Evolutionary conservation across 192 early-diverging fungal genomes (phyloP).

Genomic region (Podila epigama): DNA sequence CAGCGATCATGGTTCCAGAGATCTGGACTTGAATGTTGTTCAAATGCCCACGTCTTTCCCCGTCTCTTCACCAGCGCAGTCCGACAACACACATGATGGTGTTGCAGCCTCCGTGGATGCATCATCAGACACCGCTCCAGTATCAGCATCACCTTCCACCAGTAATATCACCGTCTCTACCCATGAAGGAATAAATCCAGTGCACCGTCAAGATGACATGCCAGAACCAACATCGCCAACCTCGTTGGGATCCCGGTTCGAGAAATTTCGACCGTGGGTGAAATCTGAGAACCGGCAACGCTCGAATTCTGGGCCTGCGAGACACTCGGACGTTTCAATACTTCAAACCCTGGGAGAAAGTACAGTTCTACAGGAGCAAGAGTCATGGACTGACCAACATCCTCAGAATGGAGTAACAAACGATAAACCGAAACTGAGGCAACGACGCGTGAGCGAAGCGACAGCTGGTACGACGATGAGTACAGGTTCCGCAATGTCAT

Average conservation of each 20-base stretch:
- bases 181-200: too few species aligned
- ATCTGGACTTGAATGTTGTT: slow-evolving; percentile 27
- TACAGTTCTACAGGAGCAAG: too few species aligned
- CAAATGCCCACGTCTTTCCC: slow-evolving; percentile 11
- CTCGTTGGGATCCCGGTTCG: not conserved
- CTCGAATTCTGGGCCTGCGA: slow-evolving; percentile 28
- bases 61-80: not conserved
- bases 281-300: slow-evolving; percentile 19
- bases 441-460: slow-evolving; percentile 27
- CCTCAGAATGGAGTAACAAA: not conserved
- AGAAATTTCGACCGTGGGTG: slow-evolving; percentile 14
- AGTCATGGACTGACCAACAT: not conserved
- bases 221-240: not conserved
- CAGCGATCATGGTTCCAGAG: slow-evolving; percentile 20
- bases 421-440: slow-evolving; percentile 5
- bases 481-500: not conserved
- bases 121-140: not conserved
- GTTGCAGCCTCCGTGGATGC: not conserved
- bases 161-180: not conserved
- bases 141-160: not conserved
- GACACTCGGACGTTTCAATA: slow-evolving; percentile 8
- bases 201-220: not conserved
- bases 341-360: slow-evolving; percentile 10
- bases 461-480: slow-evolving; percentile 16
- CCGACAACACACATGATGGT: not conserved